Conservation (phyloP, 108 stramenopile genomes). For the Skeletonema potamos region DNA sequence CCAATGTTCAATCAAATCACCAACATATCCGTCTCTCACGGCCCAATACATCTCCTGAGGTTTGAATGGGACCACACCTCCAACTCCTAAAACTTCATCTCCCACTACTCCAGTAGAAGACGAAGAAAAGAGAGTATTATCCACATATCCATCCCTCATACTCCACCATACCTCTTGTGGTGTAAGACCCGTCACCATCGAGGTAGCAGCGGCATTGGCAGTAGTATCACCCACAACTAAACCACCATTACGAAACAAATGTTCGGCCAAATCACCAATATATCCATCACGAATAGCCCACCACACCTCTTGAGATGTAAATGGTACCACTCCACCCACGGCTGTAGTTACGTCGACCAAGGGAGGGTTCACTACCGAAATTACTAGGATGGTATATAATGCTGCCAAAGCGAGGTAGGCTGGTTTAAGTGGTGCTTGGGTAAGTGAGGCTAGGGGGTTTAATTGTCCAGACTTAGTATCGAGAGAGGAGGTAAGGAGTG, state of each 20-base stretch:
- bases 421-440: slow-evolving; percentile 37
- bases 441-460: slow-evolving; percentile 2
- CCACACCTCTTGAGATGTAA: slow-evolving; percentile 46
- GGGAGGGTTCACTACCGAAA: background rate
- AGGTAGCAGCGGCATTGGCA: slow-evolving; percentile 1
- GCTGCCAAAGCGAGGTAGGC: slow-evolving; percentile 43
- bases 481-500: slow-evolving; percentile 23
- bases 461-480: background rate
- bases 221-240: slow-evolving; percentile 12
- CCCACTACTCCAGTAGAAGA: background rate
- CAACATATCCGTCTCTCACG: slow-evolving; percentile 45
- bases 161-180: slow-evolving; percentile 54
- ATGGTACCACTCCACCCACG: slow-evolving; percentile 9
- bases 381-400: slow-evolving; percentile 21
- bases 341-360: background rate
- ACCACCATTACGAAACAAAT: slow-evolving; percentile 43
- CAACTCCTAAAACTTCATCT: background rate
- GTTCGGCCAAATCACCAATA: slow-evolving; percentile 19
- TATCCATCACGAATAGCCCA: slow-evolving; percentile 47
- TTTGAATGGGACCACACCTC: slow-evolving; percentile 21
- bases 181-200: slow-evolving; percentile 14
- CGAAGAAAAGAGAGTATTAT: slow-evolving; percentile 10
- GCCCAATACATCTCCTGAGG: slow-evolving; percentile 56
- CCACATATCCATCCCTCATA: slow-evolving; percentile 46
- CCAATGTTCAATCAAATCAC: slow-evolving; percentile 37